Base-by-base conservation (phyloP, 306 rosid genomes). In the Herpetospermum pedunculosum region DNA sequence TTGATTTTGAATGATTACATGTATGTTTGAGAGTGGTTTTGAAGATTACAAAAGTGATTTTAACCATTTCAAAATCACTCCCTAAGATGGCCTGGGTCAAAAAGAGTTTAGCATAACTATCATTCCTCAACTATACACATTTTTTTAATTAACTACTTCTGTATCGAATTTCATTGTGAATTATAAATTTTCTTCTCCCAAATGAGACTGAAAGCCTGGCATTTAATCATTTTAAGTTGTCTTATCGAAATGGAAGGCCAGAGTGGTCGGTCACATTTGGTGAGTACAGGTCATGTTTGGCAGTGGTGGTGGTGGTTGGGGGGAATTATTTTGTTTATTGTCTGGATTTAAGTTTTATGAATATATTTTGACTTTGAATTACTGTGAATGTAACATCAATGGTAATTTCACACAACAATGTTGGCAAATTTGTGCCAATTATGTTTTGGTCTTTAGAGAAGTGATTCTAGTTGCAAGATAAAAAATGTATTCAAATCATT, bases 231-330 rank as follows among this genome's bases (percentile, higher is more conserved):
- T 23, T 18, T 43, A 43, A 68, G 35, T 25, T 68, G 72, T 65
- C 34, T 21, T 3, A 21, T 64, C n/a, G 9, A 19, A 34, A 19
- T 19, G 40, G 50, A 21, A 43, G 50, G 32, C 25, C 8, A 41
- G 37, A 43, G 21, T 43, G 38, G 38, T 68, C 54, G 53, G 73
- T 26, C 54, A 68, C 38, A 14, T 43, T 68, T 68, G 34, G 73
- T 44, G 10, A 37, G 18, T 65, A 40, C 30, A 21, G 50, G 72
- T 65, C 50, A 40, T 68, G 25, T 68, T 68, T 68, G 23, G 73
- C 50, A 23, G 73, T 3, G 23, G 25, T 41, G 53, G 52, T 40
- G 54, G 73, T 68, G 54, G 73, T 41, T 46, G 53, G 73, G 73
- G 49, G 73, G 13, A 26, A 43, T 43, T 26, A 68, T 43, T 68